Percentiles rank a stretch among this genome's conserved stretches.
phyloP scores from a whole-genome alignment of 2,329 filamentous ascomycete species.

The Fusarium goolgardi region DNA sequence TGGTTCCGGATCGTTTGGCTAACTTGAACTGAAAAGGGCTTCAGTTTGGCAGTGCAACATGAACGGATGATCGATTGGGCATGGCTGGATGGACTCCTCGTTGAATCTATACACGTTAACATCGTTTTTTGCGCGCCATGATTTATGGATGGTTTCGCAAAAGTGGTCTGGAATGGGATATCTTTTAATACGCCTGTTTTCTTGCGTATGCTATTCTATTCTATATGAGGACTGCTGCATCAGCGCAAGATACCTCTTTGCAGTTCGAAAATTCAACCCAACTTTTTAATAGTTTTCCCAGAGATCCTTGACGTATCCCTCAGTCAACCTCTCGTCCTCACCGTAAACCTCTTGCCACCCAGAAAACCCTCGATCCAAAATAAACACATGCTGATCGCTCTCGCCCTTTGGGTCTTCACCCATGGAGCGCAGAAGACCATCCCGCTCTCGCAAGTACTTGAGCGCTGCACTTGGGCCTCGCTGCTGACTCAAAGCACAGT shows the following conservation, averaged over 20 bases:
- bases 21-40: neutral
- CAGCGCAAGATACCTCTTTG: neutral
- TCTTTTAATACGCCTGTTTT: neutral
- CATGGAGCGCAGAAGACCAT: constrained; percentile 56
- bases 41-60: neutral
- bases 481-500: constrained; percentile 93
- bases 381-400: constrained; percentile 77
- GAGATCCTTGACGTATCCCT: constrained; percentile 84
- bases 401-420: constrained; percentile 61
- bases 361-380: constrained; percentile 86
- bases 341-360: constrained; percentile 91
- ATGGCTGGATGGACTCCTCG: neutral
- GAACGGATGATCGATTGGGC: neutral
- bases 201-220: neutral
- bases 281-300: constrained; percentile 71
- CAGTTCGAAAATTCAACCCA: too few species aligned
- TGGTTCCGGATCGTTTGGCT: neutral
- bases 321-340: constrained; percentile 81
- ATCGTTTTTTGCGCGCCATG: neutral
- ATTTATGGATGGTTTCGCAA: neutral
- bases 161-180: neutral
- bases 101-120: neutral
- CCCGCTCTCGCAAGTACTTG: constrained; percentile 78
- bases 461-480: constrained; percentile 87
- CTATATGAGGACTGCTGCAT: neutral